Evolutionary conservation across 139 green algal species (phyloP), one percentile per base, ranked within the genome.

Genomic region (Chlorella vulgaris): DNA sequence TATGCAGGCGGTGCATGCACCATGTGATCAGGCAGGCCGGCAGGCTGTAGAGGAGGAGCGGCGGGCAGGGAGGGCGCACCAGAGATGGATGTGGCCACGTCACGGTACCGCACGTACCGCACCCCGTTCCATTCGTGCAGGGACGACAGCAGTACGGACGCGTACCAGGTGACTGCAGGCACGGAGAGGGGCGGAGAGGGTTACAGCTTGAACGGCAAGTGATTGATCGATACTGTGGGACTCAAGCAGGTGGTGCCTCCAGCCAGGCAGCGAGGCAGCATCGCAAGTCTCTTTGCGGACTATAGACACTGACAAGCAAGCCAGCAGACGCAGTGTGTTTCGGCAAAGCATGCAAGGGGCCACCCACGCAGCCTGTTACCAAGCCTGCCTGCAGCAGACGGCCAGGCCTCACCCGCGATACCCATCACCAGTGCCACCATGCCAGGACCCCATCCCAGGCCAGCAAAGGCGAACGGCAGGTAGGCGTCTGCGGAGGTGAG

Each of bases 401-500:
- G 10, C 3, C 63, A 10, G 63, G 31, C 35, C 67, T n/a, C 40
- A 74, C 67, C 74, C 0, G 74, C 84, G 0, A 84, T 74, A 1
- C 47, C 85, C 5, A 84, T 36, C 0, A 84, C 2, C 10, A 89
- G 81, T 13, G 70, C 61, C 22, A 87, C 69, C 4, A 89, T 39
- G 36, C 78, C 85, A 4, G 69, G 71, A 2, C 35, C 42, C 85
- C 85, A 89, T 3, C 66, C 62, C n/a, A 89, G 78, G 31, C 66
- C 67, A 24, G 78, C 77, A 50, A 89, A 84, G 0, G 85, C 82
- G 60, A 74, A 89, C 13, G 85, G 85, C 74, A 89, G 68, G 26
- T 83, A 83, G 24, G 83, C 66, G 47, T 86, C 67, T 74, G 67
- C 67, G n/a, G n/a, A n/a, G n/a, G n/a, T n/a, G n/a, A n/a, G n/a